Conservation (phyloP, 106 monocot genomes). For the Apostasia ramifera region DNA sequence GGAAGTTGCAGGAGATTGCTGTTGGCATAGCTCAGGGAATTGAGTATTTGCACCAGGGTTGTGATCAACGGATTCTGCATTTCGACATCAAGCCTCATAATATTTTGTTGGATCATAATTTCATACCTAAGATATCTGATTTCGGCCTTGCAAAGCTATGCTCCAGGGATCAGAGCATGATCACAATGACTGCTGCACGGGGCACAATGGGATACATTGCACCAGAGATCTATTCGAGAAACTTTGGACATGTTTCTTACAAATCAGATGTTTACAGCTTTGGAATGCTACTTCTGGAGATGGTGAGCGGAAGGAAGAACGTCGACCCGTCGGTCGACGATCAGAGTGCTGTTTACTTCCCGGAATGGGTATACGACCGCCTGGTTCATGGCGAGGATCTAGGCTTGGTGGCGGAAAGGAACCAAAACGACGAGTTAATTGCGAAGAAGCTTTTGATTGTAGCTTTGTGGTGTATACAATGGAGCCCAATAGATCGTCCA, state of each 20-base stretch:
- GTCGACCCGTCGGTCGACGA: constrained; percentile 10
- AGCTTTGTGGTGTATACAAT: constrained; percentile 45
- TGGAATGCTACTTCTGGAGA: constrained; percentile 28
- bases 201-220: constrained; percentile 39
- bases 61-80: constrained; percentile 20
- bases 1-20: constrained; percentile 21
- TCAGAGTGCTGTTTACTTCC: constrained; percentile 21
- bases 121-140: constrained; percentile 32
- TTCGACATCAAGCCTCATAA: constrained; percentile 10
- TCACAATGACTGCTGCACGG: constrained; percentile 29
- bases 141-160: constrained; percentile 39
- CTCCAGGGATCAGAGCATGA: constrained; percentile 22
- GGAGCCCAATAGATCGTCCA: constrained; percentile 35
- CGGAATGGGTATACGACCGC: constrained; percentile 16
- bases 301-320: constrained; percentile 23
- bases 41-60: constrained; percentile 30
- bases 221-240: constrained; percentile 21
- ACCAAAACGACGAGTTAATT: constrained; percentile 5
- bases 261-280: constrained; percentile 36
- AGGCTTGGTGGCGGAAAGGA: constrained; percentile 5
- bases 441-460: constrained; percentile 22
- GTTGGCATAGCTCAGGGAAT: constrained; percentile 18
- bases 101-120: constrained; percentile 22
- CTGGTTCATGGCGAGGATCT: constrained; percentile 19
- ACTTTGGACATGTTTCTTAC: constrained; percentile 25